Conservation (phyloP, 164 flowering plant genomes). For the Sedum album region DNA sequence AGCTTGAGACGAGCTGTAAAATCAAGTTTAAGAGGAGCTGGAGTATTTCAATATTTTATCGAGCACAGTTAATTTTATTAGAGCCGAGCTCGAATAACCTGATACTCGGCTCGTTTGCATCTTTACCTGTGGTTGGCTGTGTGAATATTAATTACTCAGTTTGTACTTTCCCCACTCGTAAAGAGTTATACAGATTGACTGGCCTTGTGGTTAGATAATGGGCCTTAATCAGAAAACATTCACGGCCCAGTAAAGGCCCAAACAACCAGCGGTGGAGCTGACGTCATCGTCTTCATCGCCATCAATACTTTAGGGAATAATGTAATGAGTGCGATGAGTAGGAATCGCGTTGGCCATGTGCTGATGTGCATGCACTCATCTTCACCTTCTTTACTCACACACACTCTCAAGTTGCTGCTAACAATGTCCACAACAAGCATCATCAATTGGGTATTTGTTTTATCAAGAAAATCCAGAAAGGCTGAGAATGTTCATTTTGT, state of each 20-base stretch:
- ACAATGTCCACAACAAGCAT: not conserved
- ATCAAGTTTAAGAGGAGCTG: too few relatives aligned
- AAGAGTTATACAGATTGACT: too few relatives aligned
- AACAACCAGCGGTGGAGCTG: not conserved
- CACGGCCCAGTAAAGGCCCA: not conserved
- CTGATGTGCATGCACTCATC: not conserved
- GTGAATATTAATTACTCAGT: too few relatives aligned
- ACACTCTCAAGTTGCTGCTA: not conserved
- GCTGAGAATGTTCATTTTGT: not conserved
- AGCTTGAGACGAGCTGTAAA: too few relatives aligned
- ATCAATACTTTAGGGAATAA: not conserved
- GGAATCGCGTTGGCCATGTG: slow-evolving; percentile 8
- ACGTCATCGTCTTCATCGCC: not conserved
- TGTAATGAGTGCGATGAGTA: slow-evolving; percentile 8
- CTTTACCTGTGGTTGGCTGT: too few relatives aligned
- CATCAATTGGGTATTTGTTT: slow-evolving; percentile 4
- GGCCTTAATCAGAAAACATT: not conserved
- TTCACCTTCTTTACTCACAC: not conserved
- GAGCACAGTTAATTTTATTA: too few relatives aligned
- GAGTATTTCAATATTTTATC: too few relatives aligned
- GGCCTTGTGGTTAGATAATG: not conserved
- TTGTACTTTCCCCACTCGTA: too few relatives aligned
- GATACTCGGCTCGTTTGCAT: too few relatives aligned
- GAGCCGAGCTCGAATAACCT: too few relatives aligned
- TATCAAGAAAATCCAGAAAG: not conserved